These are phyloP conservation scores for Fusarium dlaminii DNA, from an alignment of 2,329 filamentous ascomycete species.

Conservation along the genomic window DNA sequence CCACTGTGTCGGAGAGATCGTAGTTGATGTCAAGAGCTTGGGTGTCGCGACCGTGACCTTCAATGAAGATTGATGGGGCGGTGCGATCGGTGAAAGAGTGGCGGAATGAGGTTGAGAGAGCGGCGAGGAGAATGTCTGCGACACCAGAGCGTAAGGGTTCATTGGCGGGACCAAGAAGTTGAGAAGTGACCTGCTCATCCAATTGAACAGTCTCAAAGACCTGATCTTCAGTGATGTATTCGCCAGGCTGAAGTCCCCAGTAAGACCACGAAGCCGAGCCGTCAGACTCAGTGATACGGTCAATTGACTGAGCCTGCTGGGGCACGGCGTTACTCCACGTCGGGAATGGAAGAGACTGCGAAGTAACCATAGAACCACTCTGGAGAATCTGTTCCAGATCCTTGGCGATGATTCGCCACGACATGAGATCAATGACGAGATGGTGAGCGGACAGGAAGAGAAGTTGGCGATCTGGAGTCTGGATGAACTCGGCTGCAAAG, in stretches of 20 bases:
- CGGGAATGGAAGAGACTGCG: neutral
- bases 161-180: neutral
- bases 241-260: neutral
- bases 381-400: neutral
- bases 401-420: neutral
- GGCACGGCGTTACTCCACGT: neutral
- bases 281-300: fast-evolving
- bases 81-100: neutral
- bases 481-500: neutral
- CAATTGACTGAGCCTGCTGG: neutral
- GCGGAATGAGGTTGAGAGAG: neutral
- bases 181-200: neutral
- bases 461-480: neutral
- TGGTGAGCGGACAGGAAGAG: neutral
- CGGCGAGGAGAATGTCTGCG: neutral
- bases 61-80: neutral
- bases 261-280: fast-evolving
- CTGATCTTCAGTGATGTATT: neutral
- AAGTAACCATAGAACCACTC: fast-evolving
- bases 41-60: neutral
- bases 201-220: neutral
- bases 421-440: neutral
- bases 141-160: neutral
- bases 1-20: neutral
- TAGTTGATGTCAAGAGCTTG: neutral